Evolutionary conservation across 192 early-diverging fungal species (phyloP).

Genomic region (Dissophora globulifera): DNA sequence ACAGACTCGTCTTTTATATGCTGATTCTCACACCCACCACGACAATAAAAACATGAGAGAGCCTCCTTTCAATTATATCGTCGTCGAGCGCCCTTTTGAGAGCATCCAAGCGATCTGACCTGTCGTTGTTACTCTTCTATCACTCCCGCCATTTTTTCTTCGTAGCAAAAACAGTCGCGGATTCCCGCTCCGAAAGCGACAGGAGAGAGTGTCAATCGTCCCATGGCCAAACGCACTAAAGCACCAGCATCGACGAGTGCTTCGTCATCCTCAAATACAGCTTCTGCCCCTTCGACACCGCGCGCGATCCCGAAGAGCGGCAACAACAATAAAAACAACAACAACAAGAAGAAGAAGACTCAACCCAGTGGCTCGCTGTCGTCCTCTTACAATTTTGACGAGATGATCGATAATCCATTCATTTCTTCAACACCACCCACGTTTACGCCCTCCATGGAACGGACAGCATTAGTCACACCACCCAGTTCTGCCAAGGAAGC

Average conservation of each 20-base stretch:
- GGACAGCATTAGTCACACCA: constrained; percentile 14
- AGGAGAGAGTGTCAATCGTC: constrained; percentile 29
- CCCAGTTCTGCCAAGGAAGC: constrained; percentile 7
- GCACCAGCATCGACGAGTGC: constrained; percentile 8
- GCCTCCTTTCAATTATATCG: not conserved
- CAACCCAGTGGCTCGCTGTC: constrained; percentile 1
- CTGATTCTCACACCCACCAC: not conserved
- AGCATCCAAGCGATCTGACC: not conserved
- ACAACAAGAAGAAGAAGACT: constrained; percentile 6
- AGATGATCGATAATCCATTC: constrained; percentile 33
- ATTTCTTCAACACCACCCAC: constrained; percentile 31
- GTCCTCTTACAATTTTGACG: constrained; percentile 42
- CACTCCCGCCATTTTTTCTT: constrained; percentile 1
- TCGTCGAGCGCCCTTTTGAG: not conserved
- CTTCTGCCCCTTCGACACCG: constrained; percentile 17
- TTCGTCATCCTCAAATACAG: no score
- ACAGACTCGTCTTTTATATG: not conserved
- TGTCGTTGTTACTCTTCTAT: not conserved
- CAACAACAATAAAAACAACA: no score
- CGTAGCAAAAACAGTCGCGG: constrained; percentile 19
- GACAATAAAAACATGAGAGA: constrained; percentile 8
- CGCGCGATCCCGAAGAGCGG: constrained; percentile 43
- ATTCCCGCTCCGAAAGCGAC: constrained; percentile 20
- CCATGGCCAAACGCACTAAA: not conserved
- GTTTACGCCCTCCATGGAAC: constrained; percentile 48